Percentiles rank a stretch among this genome's conserved stretches.
phyloP scores from a whole-genome alignment of 108 stramenopile genomes.

The Tribonema minus region DNA sequence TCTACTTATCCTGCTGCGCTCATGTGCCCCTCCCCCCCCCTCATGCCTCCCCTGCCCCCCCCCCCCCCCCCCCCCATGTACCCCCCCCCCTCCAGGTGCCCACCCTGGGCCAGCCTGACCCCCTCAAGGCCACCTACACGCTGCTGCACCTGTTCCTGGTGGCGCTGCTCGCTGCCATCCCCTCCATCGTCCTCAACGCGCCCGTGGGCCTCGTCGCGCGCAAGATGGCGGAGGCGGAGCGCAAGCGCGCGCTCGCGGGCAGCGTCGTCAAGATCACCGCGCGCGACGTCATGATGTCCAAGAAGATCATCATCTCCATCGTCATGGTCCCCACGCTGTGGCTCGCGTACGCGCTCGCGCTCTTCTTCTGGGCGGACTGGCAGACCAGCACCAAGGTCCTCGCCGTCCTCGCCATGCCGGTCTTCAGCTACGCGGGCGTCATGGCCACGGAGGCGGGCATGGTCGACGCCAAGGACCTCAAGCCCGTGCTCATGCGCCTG shows the following conservation, averaged over 20 bases:
- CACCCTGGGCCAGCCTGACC: slow-evolving; percentile 18
- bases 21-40: not conserved
- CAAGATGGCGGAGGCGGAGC: slow-evolving; percentile 55
- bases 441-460: slow-evolving; percentile 83
- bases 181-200: slow-evolving; percentile 78
- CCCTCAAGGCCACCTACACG: slow-evolving; percentile 62
- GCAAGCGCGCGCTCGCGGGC: slow-evolving; percentile 78
- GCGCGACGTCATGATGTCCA: slow-evolving; percentile 87
- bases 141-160: slow-evolving; percentile 76
- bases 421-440: slow-evolving; percentile 87
- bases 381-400: slow-evolving; percentile 74
- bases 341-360: slow-evolving; percentile 72
- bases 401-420: slow-evolving; percentile 71
- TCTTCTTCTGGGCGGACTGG: slow-evolving; percentile 67
- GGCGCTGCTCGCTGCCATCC: slow-evolving; percentile 71
- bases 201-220: slow-evolving; percentile 82
- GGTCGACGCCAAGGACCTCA: slow-evolving; percentile 86
- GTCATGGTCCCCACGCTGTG: slow-evolving; percentile 89
- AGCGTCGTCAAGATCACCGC: slow-evolving; percentile 90
- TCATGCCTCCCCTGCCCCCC: not conserved
- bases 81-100: slow-evolving; percentile 2
- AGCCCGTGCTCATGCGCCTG: slow-evolving; percentile 60
- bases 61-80: not conserved
- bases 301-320: slow-evolving; percentile 87
- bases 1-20: too few species aligned